Conservation (phyloP, 306 rosid species). For the Casuarina glauca region DNA sequence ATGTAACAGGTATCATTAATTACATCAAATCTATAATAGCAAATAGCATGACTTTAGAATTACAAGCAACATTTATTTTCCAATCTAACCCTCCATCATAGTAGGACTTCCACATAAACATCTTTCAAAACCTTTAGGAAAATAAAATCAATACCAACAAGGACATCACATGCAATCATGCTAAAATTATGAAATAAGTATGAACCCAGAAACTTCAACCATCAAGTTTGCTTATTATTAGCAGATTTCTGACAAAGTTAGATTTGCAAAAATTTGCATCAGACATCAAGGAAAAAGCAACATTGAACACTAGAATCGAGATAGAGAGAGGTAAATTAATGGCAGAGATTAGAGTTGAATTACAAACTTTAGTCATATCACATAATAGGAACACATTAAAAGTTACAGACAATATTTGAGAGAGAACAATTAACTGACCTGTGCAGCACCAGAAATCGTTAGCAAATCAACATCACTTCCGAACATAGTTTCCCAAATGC, state of each 20-base stretch:
- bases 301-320: too few species aligned
- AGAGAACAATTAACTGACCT: constrained; percentile 50
- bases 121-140: not conserved
- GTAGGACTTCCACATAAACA: not conserved
- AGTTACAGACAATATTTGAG: not conserved
- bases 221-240: not conserved
- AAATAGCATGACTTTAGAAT: not conserved
- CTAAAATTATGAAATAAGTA: not conserved
- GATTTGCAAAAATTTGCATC: too few species aligned
- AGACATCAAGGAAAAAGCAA: too few species aligned
- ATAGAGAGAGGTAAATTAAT: not conserved
- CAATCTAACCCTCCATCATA: not conserved
- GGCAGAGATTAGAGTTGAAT: not conserved
- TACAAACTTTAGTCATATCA: not conserved
- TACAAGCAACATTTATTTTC: not conserved
- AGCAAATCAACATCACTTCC: constrained; percentile 92
- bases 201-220: not conserved
- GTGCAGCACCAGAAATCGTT: constrained; percentile 92
- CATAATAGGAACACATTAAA: not conserved
- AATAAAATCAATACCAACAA: not conserved
- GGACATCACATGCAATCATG: not conserved
- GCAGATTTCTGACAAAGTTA: too few species aligned
- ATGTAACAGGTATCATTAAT: too few species aligned
- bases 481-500: constrained; percentile 77
- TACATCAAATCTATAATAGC: too few species aligned